These are phyloP conservation scores for Venturia pyrina DNA, from an alignment of 2,329 filamentous ascomycete species.

Conservation along the genomic window DNA sequence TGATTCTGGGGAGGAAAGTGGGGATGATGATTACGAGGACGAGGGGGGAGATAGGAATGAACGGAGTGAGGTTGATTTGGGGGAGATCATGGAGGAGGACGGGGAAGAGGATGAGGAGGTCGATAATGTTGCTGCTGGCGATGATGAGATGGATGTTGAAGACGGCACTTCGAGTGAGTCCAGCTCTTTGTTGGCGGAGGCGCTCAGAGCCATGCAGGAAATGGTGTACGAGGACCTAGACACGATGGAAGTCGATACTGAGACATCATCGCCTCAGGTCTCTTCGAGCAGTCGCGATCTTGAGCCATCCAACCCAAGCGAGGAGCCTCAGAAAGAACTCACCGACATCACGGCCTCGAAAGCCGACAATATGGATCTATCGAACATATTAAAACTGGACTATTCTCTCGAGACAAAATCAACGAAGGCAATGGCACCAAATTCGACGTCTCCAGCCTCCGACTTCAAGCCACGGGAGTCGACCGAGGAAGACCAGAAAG, in stretches of 20 bases:
- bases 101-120: neutral
- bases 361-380: too few species aligned
- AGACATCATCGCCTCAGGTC: neutral
- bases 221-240: neutral
- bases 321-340: too few species aligned
- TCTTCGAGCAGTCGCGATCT: neutral
- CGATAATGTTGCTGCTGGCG: neutral
- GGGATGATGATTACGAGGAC: neutral
- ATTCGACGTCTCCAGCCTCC: neutral
- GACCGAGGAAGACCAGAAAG: neutral
- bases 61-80: neutral
- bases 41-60: neutral
- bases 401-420: too few species aligned
- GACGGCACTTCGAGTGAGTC: neutral
- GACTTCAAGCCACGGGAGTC: neutral
- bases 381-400: too few species aligned
- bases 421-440: too few species aligned
- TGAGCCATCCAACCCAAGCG: too few species aligned
- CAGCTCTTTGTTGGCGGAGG: neutral
- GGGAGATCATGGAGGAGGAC: neutral
- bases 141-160: neutral
- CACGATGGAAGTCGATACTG: neutral
- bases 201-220: neutral
- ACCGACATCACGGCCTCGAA: too few species aligned
- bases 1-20: neutral